Evolutionary conservation across 2,329 filamentous ascomycete genomes (phyloP).

Genomic region (Aspergillus cejpii): DNA sequence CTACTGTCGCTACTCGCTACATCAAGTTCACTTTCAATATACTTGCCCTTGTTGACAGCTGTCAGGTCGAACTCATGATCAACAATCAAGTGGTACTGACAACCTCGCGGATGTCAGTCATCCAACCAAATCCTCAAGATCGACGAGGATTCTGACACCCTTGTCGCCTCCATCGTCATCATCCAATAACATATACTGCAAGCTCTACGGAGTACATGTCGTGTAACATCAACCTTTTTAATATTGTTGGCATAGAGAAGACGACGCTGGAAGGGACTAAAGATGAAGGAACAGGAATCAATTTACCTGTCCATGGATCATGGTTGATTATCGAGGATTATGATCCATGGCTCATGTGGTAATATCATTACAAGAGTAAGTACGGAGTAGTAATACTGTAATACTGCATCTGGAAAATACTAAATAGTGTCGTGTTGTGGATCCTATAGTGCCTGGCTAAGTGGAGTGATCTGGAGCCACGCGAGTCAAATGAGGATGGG

Average conservation of each 20-base stretch:
- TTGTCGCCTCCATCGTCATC: background rate
- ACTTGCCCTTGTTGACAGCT: too few species aligned
- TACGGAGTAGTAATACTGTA: background rate
- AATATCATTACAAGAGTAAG: background rate
- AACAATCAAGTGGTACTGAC: too few species aligned
- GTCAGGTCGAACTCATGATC: too few species aligned
- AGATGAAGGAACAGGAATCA: conserved; percentile 11
- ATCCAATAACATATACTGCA: background rate
- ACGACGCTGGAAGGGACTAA: conserved; percentile 9
- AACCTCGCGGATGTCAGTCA: background rate
- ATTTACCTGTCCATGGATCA: background rate
- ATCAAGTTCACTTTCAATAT: too few species aligned
- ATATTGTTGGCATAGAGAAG: too few species aligned
- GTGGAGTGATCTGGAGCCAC: conserved; percentile 21
- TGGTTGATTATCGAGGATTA: background rate
- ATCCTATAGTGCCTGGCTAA: conserved; percentile 18
- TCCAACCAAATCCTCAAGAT: background rate
- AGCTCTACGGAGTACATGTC: background rate
- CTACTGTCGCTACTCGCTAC: too few species aligned
- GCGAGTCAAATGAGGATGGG: conserved; percentile 15
- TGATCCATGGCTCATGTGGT: background rate
- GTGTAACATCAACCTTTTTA: too few species aligned
- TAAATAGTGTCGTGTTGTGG: conserved; percentile 12
- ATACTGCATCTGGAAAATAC: conserved; percentile 10
- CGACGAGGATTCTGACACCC: background rate